These are phyloP conservation scores for Globisporangium iwayamae DNA, from an alignment of 352 stramenopile species.

Conservation along the genomic window DNA sequence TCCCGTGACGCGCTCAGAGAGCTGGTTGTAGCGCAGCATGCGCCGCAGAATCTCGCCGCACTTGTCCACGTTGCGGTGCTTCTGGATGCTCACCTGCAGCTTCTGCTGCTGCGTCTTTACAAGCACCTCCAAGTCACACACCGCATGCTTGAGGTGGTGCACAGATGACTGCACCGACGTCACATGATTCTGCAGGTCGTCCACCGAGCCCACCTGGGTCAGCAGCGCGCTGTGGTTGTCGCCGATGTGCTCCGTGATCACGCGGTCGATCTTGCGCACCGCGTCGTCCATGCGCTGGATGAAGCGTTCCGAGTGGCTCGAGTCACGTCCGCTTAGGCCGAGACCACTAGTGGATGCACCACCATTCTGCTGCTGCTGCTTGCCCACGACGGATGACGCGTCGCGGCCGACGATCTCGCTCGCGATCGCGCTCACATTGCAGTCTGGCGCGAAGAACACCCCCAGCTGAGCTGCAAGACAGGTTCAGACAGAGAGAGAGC, in stretches of 20 bases:
- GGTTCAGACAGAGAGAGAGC: not conserved
- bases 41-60: conserved; percentile 68
- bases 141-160: conserved; percentile 55
- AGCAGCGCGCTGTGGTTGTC: conserved; percentile 71
- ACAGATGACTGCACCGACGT: conserved; percentile 55
- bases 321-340: conserved; percentile 17
- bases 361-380: conserved; percentile 8
- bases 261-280: conserved; percentile 67
- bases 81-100: conserved; percentile 59
- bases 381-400: conserved; percentile 31
- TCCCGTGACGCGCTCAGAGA: conserved; percentile 45
- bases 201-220: conserved; percentile 71
- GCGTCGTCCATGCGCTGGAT: conserved; percentile 61
- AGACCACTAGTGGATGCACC: conserved; percentile 16
- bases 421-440: conserved; percentile 74
- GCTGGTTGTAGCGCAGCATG: conserved; percentile 75
- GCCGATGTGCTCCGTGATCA: conserved; percentile 76
- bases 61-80: conserved; percentile 76
- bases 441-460: conserved; percentile 70
- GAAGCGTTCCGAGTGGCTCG: conserved; percentile 75
- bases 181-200: conserved; percentile 65
- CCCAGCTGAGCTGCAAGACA: conserved; percentile 52
- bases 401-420: conserved; percentile 73
- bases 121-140: conserved; percentile 53
- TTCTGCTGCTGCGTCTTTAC: conserved; percentile 57